Evolutionary conservation across 768 basidiomycete genomes (phyloP), one percentile per base, ranked within the genome.

Genomic region (Pulveroboletus sp.): DNA sequence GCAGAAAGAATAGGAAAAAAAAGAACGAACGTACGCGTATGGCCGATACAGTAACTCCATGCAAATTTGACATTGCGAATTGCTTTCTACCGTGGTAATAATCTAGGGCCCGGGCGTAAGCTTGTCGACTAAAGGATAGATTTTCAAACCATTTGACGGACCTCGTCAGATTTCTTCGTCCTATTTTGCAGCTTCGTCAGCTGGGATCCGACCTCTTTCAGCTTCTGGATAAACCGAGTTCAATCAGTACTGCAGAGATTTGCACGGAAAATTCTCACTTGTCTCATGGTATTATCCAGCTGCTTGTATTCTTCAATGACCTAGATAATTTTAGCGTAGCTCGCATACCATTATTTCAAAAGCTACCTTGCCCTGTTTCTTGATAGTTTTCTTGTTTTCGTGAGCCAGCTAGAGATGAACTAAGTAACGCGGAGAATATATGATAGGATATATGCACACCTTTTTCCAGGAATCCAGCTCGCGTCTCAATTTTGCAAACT

Each of bases 61-160:
- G 60, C 87, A 90, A 37, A 90, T 87, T 58, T 88, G 87, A 59
- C 87, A 90, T 57, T 81, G 81, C 16, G 85, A 63, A 27, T 77
- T 76, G 21, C 66, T 61, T 66, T 89, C 85, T 20, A 87, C 75
- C 7, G 70, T 71, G 10, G 75, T 60, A 11, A 87, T 66, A 31
- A 80, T 66, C 84, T 86, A 48, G 9, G 0, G 12, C 12, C 49
- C 42, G 17, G 37, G 31, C 35, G 12, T 21, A n/a, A 25, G 33
- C 17, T 2, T 5, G 32, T 21, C 39, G 23, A 19, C 33, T 8
- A 45, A 29, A n/a, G 9, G 37, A 31, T 34, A 29, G 13, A 19
- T 23, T 40, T 40, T 20, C 33, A 34, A 11, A 16, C 2, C 13
- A 17, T 2, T 29, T 24, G 13, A 54, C 70, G 29, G 53, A 85